A percentile compares a stretch with the other conserved stretches of the same genome.
Evolutionary conservation across 345 rosid genomes (phyloP).

Genomic region (Sonneratia caseolaris): DNA sequence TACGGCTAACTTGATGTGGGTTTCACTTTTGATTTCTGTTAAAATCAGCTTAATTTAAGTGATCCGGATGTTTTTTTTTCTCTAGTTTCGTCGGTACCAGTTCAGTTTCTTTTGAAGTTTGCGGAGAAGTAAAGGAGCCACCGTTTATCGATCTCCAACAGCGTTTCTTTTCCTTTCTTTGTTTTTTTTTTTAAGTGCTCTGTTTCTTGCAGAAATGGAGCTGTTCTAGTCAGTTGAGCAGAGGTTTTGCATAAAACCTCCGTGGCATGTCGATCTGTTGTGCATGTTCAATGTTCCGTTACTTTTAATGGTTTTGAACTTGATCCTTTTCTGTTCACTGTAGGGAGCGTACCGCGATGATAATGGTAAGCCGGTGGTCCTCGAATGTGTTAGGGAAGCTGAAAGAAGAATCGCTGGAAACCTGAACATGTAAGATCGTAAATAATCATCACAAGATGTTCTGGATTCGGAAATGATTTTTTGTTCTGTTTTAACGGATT

Average conservation of each 20-base stretch:
- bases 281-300: background rate
- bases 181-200: background rate
- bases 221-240: background rate
- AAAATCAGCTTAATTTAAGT: background rate
- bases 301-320: background rate
- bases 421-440: slow-evolving; percentile 50
- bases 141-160: background rate
- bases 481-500: background rate
- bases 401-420: slow-evolving; percentile 76
- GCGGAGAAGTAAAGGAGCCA: background rate
- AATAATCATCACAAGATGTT: background rate
- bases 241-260: background rate
- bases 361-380: slow-evolving; percentile 85
- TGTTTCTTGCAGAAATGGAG: background rate
- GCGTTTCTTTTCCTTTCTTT: no score
- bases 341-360: slow-evolving; percentile 98
- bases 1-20: background rate
- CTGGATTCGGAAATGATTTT: background rate
- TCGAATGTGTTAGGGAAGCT: slow-evolving; percentile 86
- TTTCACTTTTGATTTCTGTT: background rate
- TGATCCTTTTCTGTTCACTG: background rate
- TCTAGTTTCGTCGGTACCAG: background rate
- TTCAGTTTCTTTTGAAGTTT: background rate
- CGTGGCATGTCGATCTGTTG: background rate
- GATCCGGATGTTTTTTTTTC: background rate